Evolutionary conservation across 768 basidiomycete genomes (phyloP).

Genomic region (Leccinum arenicola): DNA sequence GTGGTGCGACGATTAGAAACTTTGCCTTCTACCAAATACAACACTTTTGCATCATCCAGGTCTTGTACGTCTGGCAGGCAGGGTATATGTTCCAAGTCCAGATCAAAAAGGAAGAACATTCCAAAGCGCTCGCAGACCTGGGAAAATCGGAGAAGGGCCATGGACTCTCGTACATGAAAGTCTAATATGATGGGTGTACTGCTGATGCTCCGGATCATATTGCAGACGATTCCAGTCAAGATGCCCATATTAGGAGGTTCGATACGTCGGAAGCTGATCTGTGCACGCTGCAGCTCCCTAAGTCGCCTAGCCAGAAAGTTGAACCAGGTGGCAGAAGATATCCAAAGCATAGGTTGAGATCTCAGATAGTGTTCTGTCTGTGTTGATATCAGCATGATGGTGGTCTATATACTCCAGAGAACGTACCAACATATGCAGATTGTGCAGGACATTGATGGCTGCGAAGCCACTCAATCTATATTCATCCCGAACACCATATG

Average conservation of each 20-base stretch:
- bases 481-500: slow-evolving; percentile 8
- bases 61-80: neutral
- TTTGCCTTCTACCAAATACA: neutral
- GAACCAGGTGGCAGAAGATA: neutral
- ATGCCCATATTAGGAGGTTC: slow-evolving; percentile 12
- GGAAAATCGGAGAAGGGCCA: neutral
- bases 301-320: slow-evolving; percentile 2
- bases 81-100: neutral
- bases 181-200: slow-evolving; percentile 2
- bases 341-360: slow-evolving; percentile 7
- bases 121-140: neutral
- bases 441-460: neutral
- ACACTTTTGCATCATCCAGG: neutral
- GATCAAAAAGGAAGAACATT: neutral
- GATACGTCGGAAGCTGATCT: neutral
- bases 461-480: slow-evolving; percentile 8
- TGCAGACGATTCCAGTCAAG: slow-evolving; percentile 6
- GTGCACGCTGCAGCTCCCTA: neutral
- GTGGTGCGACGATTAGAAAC: neutral
- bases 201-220: slow-evolving; percentile 2
- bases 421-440: neutral
- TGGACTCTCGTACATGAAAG: neutral
- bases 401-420: too few relatives aligned
- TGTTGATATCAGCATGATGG: neutral
- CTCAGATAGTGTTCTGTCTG: neutral